Evolutionary conservation across 768 basidiomycete genomes (phyloP), one percentile per base, ranked within the genome.

Genomic region (Hypsizygus marmoreus): DNA sequence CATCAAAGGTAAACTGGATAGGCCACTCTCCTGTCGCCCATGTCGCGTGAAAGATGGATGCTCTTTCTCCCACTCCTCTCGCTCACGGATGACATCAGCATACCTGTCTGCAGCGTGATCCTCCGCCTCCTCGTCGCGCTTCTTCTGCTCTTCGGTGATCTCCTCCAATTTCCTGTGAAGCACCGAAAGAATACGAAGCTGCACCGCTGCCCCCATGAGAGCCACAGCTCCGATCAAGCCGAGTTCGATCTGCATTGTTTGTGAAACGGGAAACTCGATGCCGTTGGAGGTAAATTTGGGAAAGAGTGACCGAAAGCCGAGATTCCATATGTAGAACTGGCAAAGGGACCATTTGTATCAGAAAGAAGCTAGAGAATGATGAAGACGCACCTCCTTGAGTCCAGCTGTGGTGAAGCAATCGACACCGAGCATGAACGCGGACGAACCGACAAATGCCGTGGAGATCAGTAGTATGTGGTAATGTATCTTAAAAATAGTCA

Each of bases 321-420:
- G 72, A 63, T 97, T 98, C 84, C 89, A 97, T 40, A 97, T 73
- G 68, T 97, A 97, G 69, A 97, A 97, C 91, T 95, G 50, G 14
- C 11, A 4, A 40, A 22, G 41, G 16, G 26, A 41, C 30, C 42
- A 38, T 52, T 36, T 46, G 44, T 47, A 47, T 19, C 40, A 53
- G 43, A 50, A 56, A 39, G 57, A 50, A 45, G 31, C 39, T 19
- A 22, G 20, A 28, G 39, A 52, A 51, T 45, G 20, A 43, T 6
- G 40, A 39, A 14, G 37, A 68, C 68, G 55, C 54, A 88, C 92
- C 82, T 97, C 94, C 72, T 97, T 97, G 42, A 97, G 76, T 16
- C 89, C 90, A 5, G 88, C 91, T 13, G 90, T 88, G 2, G 92
- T 89, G 65, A 83, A 97, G 64, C 95, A 97, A 66, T 97, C 95